A percentile compares a stretch with the other conserved stretches of the same genome.
These are phyloP conservation scores for Arachnomyces sp. DNA, from an alignment of 2,329 filamentous ascomycete genomes.

Conservation along the genomic window DNA sequence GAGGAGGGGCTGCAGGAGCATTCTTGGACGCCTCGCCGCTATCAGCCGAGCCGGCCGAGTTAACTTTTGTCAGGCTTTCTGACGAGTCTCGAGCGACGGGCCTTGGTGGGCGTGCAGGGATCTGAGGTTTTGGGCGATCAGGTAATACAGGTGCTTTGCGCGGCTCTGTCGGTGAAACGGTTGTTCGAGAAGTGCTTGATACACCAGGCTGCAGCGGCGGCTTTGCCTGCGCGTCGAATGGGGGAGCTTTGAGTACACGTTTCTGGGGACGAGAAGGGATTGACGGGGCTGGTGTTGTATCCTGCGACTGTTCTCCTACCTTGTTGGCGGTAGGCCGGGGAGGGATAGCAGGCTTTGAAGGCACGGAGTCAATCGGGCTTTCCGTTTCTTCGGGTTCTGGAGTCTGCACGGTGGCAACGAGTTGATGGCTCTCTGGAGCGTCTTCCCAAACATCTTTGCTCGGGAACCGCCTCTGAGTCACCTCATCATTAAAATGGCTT, in stretches of 20 bases:
- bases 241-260: conserved; percentile 23
- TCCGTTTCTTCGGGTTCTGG: conserved; percentile 42
- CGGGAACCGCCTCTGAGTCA: conserved; percentile 60
- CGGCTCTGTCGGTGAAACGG: conserved; percentile 42
- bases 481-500: conserved; percentile 15
- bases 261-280: conserved; percentile 27
- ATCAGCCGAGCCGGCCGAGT: conserved; percentile 34
- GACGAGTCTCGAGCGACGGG: conserved; percentile 26
- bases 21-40: conserved; percentile 26
- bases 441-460: conserved; percentile 95
- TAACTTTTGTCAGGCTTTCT: conserved; percentile 27
- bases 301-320: too few species aligned
- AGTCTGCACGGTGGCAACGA: conserved; percentile 64
- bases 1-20: conserved; percentile 28
- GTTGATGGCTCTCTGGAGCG: conserved; percentile 70
- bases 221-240: conserved; percentile 26
- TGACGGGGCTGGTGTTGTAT: conserved; percentile 9
- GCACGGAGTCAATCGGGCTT: conserved; percentile 25
- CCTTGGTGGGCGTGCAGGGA: conserved; percentile 60
- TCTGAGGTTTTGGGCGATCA: conserved; percentile 56
- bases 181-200: conserved; percentile 20
- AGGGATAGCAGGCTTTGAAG: conserved; percentile 27
- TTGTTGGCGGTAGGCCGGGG: conserved; percentile 27
- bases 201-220: conserved; percentile 22
- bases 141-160: conserved; percentile 48